Evolutionary conservation across 106 monocot genomes (phyloP), one percentile per base, ranked within the genome.

Genomic region (Acorus calamus): DNA sequence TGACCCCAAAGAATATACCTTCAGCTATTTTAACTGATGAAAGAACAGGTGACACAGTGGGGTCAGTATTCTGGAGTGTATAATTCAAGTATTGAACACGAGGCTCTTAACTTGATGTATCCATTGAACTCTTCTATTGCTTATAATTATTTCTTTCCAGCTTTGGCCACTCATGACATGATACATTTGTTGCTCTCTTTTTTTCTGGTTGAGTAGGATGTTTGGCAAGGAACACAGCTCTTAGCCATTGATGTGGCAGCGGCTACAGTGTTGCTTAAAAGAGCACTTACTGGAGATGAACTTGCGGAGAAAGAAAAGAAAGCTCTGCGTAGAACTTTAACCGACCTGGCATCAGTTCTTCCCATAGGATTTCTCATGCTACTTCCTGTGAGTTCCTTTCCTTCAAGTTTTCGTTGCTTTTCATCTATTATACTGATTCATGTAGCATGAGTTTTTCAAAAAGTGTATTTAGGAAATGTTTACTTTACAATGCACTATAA

Each of bases 291-390:
- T 61, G 96, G 91, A 57, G 96, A 96, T 73, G 96, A 96, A 69
- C 84, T 96, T 55, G 73, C 96, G 61, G 76, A 85, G 42, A 96
- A 96, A 73, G 96, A 96, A 74, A 96, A 88, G 74, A 75, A 91
- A 62, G 84, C 96, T 55, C 84, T 96, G 56, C 77, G 68, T 57
- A 87, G 96, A 80, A 96, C 96, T 74, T 60, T 84, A 52, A 91
- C 96, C 65, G 96, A 96, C 13, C 14, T 96, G 62, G 96, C 96
- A 63, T 91, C 96, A 49, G 91, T 96, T 57, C 74, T 96, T 72
- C 96, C 96, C 28, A 96, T 96, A 66, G 96, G 91, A 64, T 64
- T 96, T 67, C 91, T 96, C 47, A 96, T 96, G 96, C 96, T 96
- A 65, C 91, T 96, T 68, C 91, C 96, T 55, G 96, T 96, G 45